Conservation (phyloP, 2,329 filamentous ascomycete species). For the Apiospora arundinis region DNA sequence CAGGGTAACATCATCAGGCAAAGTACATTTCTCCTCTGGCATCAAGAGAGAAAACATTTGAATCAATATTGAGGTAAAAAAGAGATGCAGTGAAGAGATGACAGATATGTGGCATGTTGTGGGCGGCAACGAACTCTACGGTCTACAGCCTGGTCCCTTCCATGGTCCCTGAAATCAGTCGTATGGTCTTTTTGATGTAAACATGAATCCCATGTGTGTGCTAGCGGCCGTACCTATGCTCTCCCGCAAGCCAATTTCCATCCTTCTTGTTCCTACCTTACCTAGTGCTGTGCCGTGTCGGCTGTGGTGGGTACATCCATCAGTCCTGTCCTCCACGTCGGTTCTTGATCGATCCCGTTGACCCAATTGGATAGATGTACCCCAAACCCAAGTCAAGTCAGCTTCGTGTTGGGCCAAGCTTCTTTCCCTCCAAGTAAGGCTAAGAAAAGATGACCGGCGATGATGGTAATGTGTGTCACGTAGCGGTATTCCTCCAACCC, state of each 20-base stretch:
- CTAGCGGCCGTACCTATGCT: background rate
- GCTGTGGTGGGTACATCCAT: background rate
- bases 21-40: no score
- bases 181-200: background rate
- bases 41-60: no score
- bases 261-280: background rate
- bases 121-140: background rate
- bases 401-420: background rate
- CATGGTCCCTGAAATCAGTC: background rate
- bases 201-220: background rate
- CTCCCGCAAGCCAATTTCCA: background rate
- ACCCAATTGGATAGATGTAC: background rate
- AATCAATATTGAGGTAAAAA: background rate
- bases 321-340: no score
- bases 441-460: background rate
- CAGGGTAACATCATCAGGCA: background rate
- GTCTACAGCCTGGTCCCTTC: background rate
- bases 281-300: background rate
- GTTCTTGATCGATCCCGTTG: background rate
- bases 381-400: background rate
- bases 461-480: conserved; percentile 1
- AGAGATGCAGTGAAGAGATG: background rate
- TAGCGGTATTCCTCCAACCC: background rate
- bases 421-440: background rate
- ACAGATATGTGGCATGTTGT: background rate